A percentile compares a stretch with the other conserved stretches of the same genome.
Evolutionary conservation across 73 alveolate genomes (phyloP).

Genomic region (Diophrys sp.): DNA sequence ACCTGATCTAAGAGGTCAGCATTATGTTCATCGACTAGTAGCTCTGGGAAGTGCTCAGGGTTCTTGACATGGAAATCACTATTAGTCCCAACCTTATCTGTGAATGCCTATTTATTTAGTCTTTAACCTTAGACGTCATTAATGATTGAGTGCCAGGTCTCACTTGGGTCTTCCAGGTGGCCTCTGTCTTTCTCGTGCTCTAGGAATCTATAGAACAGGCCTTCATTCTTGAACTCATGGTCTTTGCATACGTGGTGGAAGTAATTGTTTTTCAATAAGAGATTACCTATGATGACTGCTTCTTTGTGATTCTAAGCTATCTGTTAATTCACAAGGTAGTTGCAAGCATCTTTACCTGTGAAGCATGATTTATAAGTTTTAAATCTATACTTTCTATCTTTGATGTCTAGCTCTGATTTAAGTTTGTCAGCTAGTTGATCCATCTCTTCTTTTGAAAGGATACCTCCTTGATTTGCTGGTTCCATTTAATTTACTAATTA

Average conservation of each 20-base stretch:
- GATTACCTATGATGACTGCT: conserved; percentile 45
- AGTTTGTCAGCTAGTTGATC: conserved; percentile 9
- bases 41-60: conserved; percentile 29
- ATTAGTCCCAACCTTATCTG: conserved; percentile 11
- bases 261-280: conserved; percentile 12
- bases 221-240: conserved; percentile 43
- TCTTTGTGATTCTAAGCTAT: conserved; percentile 37
- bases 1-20: conserved; percentile 62
- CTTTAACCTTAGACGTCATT: not conserved
- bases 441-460: conserved; percentile 12
- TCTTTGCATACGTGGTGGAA: conserved; percentile 40
- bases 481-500: too few species aligned
- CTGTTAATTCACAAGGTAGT: conserved; percentile 24
- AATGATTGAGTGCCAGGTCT: conserved; percentile 4
- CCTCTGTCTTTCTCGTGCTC: conserved; percentile 18
- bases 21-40: conserved; percentile 63
- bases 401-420: conserved; percentile 22
- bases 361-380: conserved; percentile 41
- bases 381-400: conserved; percentile 47
- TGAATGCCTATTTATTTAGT: conserved; percentile 9
- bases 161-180: conserved; percentile 18
- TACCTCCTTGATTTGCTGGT: too few species aligned
- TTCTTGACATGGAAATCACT: conserved; percentile 41
- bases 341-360: conserved; percentile 42
- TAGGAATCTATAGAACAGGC: conserved; percentile 49